Percentiles rank a stretch among this genome's conserved stretches.
Conservation (phyloP, 1,139 yeast genomes). For the Zygosaccharomyces pseudobailii region DNA sequence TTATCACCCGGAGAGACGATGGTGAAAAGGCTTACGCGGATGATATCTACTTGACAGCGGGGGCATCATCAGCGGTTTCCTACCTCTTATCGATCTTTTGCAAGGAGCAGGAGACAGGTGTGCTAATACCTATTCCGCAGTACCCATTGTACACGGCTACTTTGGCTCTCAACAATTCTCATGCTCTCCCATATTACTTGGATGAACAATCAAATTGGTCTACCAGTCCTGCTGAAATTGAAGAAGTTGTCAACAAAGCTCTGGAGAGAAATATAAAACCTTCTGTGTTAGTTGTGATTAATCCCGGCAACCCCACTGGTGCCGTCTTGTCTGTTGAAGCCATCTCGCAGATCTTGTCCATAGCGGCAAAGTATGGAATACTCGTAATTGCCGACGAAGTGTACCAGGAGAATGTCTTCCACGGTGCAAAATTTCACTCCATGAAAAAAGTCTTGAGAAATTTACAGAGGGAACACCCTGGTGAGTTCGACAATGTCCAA, state of each 20-base stretch:
- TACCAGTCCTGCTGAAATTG: conserved; percentile 65
- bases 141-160: conserved; percentile 95
- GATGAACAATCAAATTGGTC: conserved; percentile 83
- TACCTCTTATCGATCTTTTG: conserved; percentile 69
- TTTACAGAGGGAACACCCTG: conserved; percentile 49
- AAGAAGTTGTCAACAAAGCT: conserved; percentile 49
- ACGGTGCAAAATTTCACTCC: conserved; percentile 54
- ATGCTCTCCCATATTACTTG: conserved; percentile 81
- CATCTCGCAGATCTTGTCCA: conserved; percentile 63
- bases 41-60: conserved; percentile 78
- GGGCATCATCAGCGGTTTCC: conserved; percentile 89
- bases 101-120: conserved; percentile 65
- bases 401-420: conserved; percentile 85
- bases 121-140: conserved; percentile 94
- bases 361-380: conserved; percentile 80
- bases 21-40: conserved; percentile 60
- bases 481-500: conserved; percentile 66
- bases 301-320: conserved; percentile 98
- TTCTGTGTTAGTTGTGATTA: conserved; percentile 83
- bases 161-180: conserved; percentile 73
- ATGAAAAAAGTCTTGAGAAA: conserved; percentile 64
- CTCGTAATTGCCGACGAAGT: conserved; percentile 97
- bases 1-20: conserved; percentile 67
- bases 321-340: conserved; percentile 62
- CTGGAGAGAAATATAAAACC: conserved; percentile 54